phyloP scores from a whole-genome alignment of 2,329 filamentous ascomycete species.

The Calonectria pseudoreteaudii region DNA sequence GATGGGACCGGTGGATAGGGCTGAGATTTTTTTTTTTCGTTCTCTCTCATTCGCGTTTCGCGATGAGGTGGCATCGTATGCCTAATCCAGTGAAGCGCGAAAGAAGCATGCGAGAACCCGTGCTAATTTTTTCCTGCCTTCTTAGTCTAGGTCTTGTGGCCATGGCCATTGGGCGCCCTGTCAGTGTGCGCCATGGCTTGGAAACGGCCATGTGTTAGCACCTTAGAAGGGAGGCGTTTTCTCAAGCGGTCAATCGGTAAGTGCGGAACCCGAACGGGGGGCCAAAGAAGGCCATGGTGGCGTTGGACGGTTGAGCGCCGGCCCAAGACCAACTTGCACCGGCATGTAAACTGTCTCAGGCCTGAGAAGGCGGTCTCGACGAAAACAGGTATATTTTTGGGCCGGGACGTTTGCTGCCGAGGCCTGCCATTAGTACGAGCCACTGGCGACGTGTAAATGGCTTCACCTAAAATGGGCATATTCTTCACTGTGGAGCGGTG shows the following conservation, averaged over 20 bases:
- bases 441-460: not conserved
- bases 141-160: not conserved
- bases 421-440: not conserved
- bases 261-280: not conserved
- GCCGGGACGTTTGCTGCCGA: not conserved
- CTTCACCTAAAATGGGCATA: slow-evolving; percentile 14
- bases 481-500: slow-evolving; percentile 3
- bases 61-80: not conserved
- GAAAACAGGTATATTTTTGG: not conserved
- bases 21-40: not conserved
- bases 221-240: not conserved
- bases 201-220: not conserved
- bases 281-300: not conserved
- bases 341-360: not conserved
- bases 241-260: not conserved
- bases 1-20: slow-evolving; percentile 6
- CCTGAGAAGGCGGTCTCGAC: not conserved
- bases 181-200: not conserved
- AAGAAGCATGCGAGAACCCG: slow-evolving; percentile 9
- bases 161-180: not conserved
- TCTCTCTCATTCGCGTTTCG: too few species aligned
- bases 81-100: not conserved
- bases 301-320: not conserved
- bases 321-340: not conserved
- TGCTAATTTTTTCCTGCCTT: not conserved